These are phyloP conservation scores for Porphyrellus cyaneotinctus DNA, from an alignment of 768 basidiomycete species.

Conservation along the genomic window DNA sequence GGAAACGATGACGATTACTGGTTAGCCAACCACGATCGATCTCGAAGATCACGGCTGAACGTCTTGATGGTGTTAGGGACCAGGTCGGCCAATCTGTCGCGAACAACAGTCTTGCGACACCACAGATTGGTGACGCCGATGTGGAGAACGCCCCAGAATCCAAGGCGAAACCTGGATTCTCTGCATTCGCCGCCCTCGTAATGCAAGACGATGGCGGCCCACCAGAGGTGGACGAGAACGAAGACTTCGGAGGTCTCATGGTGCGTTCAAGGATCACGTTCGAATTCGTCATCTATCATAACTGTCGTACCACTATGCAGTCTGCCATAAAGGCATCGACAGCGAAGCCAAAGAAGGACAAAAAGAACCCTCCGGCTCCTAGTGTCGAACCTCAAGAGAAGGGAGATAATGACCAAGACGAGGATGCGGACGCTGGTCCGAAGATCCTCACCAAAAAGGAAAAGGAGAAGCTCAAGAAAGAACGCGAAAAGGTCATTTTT, in stretches of 20 bases:
- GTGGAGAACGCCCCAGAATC: slow-evolving; percentile 35
- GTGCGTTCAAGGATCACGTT: slow-evolving; percentile 36
- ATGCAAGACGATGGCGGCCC: slow-evolving; percentile 41
- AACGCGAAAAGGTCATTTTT: slow-evolving; percentile 78
- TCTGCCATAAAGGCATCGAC: slow-evolving; percentile 59
- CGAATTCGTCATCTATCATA: background rate
- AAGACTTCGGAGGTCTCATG: slow-evolving; percentile 75
- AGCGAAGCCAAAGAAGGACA: slow-evolving; percentile 51
- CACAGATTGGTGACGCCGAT: slow-evolving; percentile 36
- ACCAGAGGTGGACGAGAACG: slow-evolving; percentile 51
- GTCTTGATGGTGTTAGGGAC: slow-evolving; percentile 44
- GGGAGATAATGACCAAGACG: slow-evolving; percentile 44
- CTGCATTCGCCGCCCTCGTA: slow-evolving; percentile 47
- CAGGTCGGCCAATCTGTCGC: slow-evolving; percentile 56
- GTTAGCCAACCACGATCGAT: slow-evolving; percentile 38
- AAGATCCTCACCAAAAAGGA: slow-evolving; percentile 90
- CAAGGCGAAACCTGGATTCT: slow-evolving; percentile 39
- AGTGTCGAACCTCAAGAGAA: slow-evolving; percentile 33
- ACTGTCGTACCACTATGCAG: slow-evolving; percentile 31
- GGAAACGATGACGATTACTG: slow-evolving; percentile 76
- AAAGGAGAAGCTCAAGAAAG: slow-evolving; percentile 96
- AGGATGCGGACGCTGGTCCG: slow-evolving; percentile 48
- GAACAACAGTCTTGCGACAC: slow-evolving; percentile 35
- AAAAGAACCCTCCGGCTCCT: slow-evolving; percentile 39
- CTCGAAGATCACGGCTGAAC: slow-evolving; percentile 16